Evolutionary conservation across 306 rosid genomes (phyloP).

Genomic region (Fragaria ananassa): DNA sequence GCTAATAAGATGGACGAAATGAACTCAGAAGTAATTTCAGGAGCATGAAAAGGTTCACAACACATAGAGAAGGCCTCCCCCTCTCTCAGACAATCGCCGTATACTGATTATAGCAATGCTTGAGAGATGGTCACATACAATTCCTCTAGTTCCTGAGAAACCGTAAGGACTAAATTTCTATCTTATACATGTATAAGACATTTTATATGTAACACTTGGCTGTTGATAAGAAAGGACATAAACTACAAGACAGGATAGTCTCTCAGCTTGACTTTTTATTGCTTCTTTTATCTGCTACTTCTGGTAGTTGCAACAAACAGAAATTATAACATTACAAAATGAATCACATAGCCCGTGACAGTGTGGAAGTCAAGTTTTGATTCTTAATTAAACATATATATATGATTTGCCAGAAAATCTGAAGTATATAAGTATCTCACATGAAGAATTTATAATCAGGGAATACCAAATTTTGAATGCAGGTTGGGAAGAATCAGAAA

Average conservation of each 20-base stretch:
- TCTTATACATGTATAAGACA: too few relatives aligned
- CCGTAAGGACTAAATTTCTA: neutral
- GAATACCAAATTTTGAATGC: neutral
- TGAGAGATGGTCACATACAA: constrained; percentile 86
- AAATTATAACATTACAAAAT: neutral
- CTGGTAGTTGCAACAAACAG: neutral
- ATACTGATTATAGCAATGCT: constrained; percentile 83
- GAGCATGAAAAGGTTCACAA: too few relatives aligned
- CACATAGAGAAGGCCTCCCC: constrained; percentile 91
- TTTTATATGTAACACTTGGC: neutral
- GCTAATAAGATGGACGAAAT: neutral
- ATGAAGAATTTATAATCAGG: neutral
- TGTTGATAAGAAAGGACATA: neutral
- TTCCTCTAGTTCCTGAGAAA: constrained; percentile 79
- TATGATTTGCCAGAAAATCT: neutral
- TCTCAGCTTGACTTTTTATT: neutral
- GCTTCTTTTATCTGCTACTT: neutral
- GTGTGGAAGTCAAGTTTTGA: neutral
- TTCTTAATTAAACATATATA: neutral
- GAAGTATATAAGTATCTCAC: neutral
- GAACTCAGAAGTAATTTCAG: neutral
- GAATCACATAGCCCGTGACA: neutral
- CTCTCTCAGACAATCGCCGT: constrained; percentile 93
- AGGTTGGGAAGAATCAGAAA: constrained; percentile 2
- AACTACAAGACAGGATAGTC: neutral